A percentile compares a stretch with the other conserved stretches of the same genome.
These are phyloP conservation scores for Hymenoscyphus fructigenus DNA, from an alignment of 2,329 filamentous ascomycete genomes.

Conservation along the genomic window DNA sequence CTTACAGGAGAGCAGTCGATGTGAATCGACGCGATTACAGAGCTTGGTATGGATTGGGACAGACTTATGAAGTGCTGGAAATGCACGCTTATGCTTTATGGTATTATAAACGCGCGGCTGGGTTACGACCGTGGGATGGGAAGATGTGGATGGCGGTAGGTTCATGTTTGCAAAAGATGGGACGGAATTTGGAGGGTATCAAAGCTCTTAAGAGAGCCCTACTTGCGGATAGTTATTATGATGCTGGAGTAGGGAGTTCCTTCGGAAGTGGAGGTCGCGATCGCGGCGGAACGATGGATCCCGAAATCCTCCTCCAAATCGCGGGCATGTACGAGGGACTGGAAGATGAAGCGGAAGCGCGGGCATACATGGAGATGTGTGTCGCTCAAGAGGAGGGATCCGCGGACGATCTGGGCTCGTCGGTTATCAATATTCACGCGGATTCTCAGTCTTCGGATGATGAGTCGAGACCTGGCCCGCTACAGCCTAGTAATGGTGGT, in stretches of 20 bases:
- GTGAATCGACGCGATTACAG: constrained; percentile 95
- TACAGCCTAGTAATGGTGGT: constrained; percentile 27
- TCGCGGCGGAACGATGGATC: constrained; percentile 67
- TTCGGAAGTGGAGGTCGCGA: constrained; percentile 45
- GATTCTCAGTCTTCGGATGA: constrained; percentile 55
- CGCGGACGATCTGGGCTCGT: constrained; percentile 40
- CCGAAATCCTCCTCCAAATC: constrained; percentile 87
- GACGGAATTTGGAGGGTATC: constrained; percentile 83
- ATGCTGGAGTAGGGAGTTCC: constrained; percentile 52
- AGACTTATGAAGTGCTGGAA: constrained; percentile 96
- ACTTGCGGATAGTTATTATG: constrained; percentile 83
- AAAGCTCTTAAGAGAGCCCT: constrained; percentile 92
- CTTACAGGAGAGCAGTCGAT: constrained; percentile 91
- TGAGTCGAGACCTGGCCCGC: constrained; percentile 24
- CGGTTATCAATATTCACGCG: constrained; percentile 51
- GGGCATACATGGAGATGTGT: constrained; percentile 93
- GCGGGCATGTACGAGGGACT: constrained; percentile 84
- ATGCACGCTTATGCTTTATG: constrained; percentile 97
- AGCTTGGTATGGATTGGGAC: constrained; percentile 95
- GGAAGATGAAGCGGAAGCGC: constrained; percentile 74
- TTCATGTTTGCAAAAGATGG: constrained; percentile 87
- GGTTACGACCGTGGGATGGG: constrained; percentile 89
- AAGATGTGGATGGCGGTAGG: constrained; percentile 99
- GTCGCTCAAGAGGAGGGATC: constrained; percentile 86
- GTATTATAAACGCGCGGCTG: constrained; percentile 95